These are phyloP conservation scores for Globisporangium parvum DNA, from an alignment of 352 stramenopile species.

Conservation along the genomic window DNA sequence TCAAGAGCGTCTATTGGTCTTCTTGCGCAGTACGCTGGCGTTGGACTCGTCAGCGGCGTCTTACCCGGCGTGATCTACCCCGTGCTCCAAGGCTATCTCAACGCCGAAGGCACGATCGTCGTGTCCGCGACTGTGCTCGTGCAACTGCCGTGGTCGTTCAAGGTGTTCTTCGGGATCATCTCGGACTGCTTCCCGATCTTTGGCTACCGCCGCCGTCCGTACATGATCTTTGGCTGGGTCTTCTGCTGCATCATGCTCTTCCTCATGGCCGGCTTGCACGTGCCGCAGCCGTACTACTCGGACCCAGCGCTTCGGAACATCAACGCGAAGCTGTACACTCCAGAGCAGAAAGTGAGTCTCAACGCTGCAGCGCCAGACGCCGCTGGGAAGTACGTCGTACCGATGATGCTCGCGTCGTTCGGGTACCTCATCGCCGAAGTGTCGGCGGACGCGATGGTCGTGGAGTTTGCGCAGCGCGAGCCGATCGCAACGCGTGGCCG, in stretches of 20 bases:
- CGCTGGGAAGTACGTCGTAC: slow-evolving; percentile 46
- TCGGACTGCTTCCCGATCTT: slow-evolving; percentile 59
- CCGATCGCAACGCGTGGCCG: slow-evolving; percentile 34
- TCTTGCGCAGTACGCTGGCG: slow-evolving; percentile 44
- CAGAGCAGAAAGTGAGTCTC: slow-evolving; percentile 27
- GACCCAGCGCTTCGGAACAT: slow-evolving; percentile 27
- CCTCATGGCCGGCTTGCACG: slow-evolving; percentile 29
- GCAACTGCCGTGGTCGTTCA: slow-evolving; percentile 54
- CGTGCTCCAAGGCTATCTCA: slow-evolving; percentile 50
- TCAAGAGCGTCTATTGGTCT: slow-evolving; percentile 28
- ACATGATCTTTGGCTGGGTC: slow-evolving; percentile 54
- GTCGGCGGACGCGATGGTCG: slow-evolving; percentile 49
- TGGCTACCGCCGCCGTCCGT: slow-evolving; percentile 46
- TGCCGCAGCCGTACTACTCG: slow-evolving; percentile 42
- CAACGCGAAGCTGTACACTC: slow-evolving; percentile 26
- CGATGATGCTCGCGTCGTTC: slow-evolving; percentile 68
- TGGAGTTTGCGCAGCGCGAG: slow-evolving; percentile 57
- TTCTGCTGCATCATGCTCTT: slow-evolving; percentile 44
- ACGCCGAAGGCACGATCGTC: slow-evolving; percentile 47
- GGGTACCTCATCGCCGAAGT: slow-evolving; percentile 60
- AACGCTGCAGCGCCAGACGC: slow-evolving; percentile 30
- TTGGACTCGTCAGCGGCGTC: slow-evolving; percentile 43
- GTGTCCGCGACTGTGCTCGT: slow-evolving; percentile 41
- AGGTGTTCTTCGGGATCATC: slow-evolving; percentile 49
- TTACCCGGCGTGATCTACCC: slow-evolving; percentile 50